Evolutionary conservation across 2,329 filamentous ascomycete species (phyloP).

Genomic region (Fusarium papillatum): DNA sequence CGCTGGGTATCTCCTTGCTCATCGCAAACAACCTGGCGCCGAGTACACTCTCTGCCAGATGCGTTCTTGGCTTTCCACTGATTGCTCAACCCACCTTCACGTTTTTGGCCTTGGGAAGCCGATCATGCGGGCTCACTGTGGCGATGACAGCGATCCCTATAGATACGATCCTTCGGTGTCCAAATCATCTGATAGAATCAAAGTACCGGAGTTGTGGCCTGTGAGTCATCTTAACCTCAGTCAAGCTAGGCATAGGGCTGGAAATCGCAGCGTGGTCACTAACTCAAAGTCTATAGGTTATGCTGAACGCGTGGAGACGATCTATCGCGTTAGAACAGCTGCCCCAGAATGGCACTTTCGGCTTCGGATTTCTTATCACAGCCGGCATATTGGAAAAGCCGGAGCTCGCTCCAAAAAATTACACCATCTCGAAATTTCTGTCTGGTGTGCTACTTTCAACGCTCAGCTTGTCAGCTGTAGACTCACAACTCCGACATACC

Average conservation of each 20-base stretch:
- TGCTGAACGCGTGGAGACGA: neutral
- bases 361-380: neutral
- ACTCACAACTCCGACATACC: neutral
- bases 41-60: neutral
- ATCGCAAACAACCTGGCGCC: neutral
- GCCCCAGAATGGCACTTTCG: neutral
- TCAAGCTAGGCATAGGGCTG: neutral
- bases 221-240: neutral
- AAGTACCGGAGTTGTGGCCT: neutral
- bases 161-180: neutral
- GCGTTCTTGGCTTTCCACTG: neutral
- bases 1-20: neutral
- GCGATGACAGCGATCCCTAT: neutral
- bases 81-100: neutral
- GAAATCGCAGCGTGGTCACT: neutral
- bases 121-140: neutral
- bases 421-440: neutral
- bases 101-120: neutral
- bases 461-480: neutral
- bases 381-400: neutral
- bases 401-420: neutral
- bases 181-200: accelerated
- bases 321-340: neutral
- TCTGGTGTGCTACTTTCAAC: neutral
- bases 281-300: neutral